Base-by-base conservation (phyloP, 768 basidiomycete genomes). In the Agrocybe praecox region DNA sequence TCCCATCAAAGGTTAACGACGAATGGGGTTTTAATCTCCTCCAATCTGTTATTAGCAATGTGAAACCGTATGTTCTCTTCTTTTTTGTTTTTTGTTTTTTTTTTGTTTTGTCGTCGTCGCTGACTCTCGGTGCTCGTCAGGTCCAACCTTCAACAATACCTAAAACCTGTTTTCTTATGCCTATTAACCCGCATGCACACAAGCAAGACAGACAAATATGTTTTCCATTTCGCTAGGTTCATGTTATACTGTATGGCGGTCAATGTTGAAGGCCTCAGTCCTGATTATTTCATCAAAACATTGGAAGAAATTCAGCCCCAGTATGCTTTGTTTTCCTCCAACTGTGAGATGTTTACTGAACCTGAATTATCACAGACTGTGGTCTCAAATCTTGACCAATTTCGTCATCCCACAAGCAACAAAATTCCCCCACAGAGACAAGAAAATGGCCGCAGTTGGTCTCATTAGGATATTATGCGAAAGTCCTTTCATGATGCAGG, bases 1-100 rank as follows among this genome's bases (percentile, higher is more conserved):
- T 97, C 26, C 92, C 92, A 5, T 89, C 87, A 17, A 96, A 94
- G 68, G 54, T 87, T 22, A 94, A 97, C 65, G 96, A 99, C 70
- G 81, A 75, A 5, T 96, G 90, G 84, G 96, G 94, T 0, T 94
- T 96, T 61, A 95, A 97, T 68, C 75, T 99, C 12, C 68, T 99
- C 46, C 85, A 96, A 57, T 81, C 84, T 6, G 82, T 97, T 15
- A 82, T 94, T 51, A 79, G 82, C 47, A 72, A 84, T 64, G 81
- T 94, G 15, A 87, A 90, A 48, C 77, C 86, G 94, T 98, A 68
- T 9, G 26, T 29, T 29, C 26, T n/a, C n/a, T n/a, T n/a, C 71
- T 94, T 81, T 15, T 23, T 49, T 24, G 21, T 59, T 54, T 55
- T 42, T 10, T 23, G 42, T 42, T 44, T 34, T 42, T 44, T 34